Base-by-base conservation (phyloP, 805 yeast genomes). In the Saccharomycopsis microspora region DNA sequence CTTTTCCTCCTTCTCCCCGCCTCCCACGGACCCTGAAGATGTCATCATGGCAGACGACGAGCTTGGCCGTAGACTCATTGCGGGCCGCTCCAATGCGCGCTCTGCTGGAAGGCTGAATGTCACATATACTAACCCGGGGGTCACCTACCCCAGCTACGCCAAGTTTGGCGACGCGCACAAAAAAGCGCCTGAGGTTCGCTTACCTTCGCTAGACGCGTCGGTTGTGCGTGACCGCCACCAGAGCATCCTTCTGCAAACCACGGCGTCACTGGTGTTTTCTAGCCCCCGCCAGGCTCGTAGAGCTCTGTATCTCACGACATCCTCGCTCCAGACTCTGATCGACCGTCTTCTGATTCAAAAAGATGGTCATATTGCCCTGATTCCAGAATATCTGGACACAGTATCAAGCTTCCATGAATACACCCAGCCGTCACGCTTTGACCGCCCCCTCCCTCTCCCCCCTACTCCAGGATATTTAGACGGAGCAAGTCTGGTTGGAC, bases 301-400 rank as follows among this genome's bases (percentile, higher is more conserved):
- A 39, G 36, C 33, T 10, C 41, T 45, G 9, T 51, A 41, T 35
- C 29, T 51, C 5, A 49, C 54, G 39, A 51, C 52, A 5, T 46
- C 52, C 4, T 51, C 54, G 4, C 38, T 49, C 9, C 53, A 49
- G 30, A 49, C 53, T 6, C 43, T 47, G 19, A 46, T 47, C 34
- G 53, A 49, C 35, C 10, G 34, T 4, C 19, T 46, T 6, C 11
- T 49, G 7, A 42, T 38, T 37, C 45, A 45, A 28, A 44, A 48
- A 36, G 48, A 48, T 8, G 48, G 42, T 4, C 6, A 19, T 5
- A 42, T 47, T 6, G 19, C 47, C 3, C 7, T 41, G 9, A 45
- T 46, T 6, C 50, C 53, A 4, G 47, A 48, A 41, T 48, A 48
- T 33, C 28, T 11, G 11, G 46, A 32, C 29, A 6, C 32, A 36